phyloP scores from a whole-genome alignment of 2,329 filamentous ascomycete genomes.

The Aspergillus viridinutans region DNA sequence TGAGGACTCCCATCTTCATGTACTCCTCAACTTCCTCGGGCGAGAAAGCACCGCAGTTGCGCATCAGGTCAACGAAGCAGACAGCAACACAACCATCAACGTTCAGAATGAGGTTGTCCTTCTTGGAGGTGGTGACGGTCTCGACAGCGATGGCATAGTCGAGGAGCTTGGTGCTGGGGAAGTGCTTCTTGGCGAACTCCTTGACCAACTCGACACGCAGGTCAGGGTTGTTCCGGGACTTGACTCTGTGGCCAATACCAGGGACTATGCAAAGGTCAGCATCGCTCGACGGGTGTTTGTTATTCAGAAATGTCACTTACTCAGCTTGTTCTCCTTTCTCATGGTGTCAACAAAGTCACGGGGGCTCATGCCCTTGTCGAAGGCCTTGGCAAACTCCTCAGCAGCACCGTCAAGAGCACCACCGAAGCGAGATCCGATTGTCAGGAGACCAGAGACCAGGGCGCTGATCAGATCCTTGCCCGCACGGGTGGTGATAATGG shows the following conservation, averaged over 20 bases:
- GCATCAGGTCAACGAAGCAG: constrained; percentile 96
- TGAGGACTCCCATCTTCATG: constrained; percentile 97
- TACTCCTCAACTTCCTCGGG: constrained; percentile 97
- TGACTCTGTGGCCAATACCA: constrained; percentile 98
- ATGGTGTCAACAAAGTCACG: constrained; percentile 98
- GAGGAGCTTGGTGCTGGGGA: constrained; percentile 96
- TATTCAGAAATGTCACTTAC: constrained; percentile 41
- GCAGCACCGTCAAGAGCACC: constrained; percentile 96
- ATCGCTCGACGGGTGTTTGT: background rate
- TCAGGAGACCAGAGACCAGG: constrained; percentile 92
- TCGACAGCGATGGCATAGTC: constrained; percentile 98
- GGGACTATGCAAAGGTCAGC: constrained; percentile 58
- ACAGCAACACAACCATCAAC: constrained; percentile 97
- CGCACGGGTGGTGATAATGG: constrained; percentile 98
- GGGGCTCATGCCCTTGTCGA: constrained; percentile 95
- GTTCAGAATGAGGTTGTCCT: constrained; percentile 99
- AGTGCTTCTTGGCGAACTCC: constrained; percentile 96
- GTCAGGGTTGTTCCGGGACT: constrained; percentile 99
- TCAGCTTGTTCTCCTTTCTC: constrained; percentile 99
- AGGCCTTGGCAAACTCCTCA: constrained; percentile 97
- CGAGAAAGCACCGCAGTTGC: constrained; percentile 97
- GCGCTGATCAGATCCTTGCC: constrained; percentile 98
- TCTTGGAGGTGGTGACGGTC: constrained; percentile 98
- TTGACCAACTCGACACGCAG: constrained; percentile 99
- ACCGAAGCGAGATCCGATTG: constrained; percentile 96